These are phyloP conservation scores for Suhomyces wounanorum DNA, from an alignment of 1,139 yeast species.

Conservation along the genomic window DNA sequence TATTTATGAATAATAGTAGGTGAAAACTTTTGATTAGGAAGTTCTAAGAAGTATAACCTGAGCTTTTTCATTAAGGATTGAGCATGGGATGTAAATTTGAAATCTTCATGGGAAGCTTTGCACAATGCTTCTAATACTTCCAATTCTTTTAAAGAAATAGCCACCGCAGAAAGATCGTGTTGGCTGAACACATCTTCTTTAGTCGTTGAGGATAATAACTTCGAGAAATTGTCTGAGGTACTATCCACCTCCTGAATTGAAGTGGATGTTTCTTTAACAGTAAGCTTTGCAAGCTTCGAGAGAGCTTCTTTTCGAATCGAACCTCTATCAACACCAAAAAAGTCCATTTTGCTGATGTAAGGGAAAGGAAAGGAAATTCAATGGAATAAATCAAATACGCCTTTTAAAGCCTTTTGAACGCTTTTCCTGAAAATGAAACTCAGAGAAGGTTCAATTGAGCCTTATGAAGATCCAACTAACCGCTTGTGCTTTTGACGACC, in stretches of 20 bases:
- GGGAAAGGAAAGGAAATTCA: not conserved
- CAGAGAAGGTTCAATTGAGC: not conserved
- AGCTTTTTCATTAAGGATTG: conserved; percentile 53
- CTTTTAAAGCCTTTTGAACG: not conserved
- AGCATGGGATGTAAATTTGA: conserved; percentile 50
- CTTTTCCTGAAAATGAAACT: too few species aligned
- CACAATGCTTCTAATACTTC: conserved; percentile 73
- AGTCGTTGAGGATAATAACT: conserved; percentile 27
- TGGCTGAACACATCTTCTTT: conserved; percentile 14
- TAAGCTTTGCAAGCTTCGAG: conserved; percentile 38
- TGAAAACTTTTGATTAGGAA: conserved; percentile 52
- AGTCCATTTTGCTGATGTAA: conserved; percentile 35
- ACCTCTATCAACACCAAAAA: conserved; percentile 39
- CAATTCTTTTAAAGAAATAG: conserved; percentile 58
- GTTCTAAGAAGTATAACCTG: conserved; percentile 57
- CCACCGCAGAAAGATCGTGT: conserved; percentile 29
- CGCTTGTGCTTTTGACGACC: not conserved
- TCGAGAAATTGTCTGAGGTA: conserved; percentile 27
- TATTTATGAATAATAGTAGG: conserved; percentile 23
- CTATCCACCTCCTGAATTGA: conserved; percentile 9
- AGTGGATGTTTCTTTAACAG: conserved; percentile 25
- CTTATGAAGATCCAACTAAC: not conserved
- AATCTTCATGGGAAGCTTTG: conserved; percentile 47
- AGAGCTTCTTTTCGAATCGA: conserved; percentile 64
- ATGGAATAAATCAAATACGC: not conserved